A percentile compares a stretch with the other conserved stretches of the same genome.
These are phyloP conservation scores for Trichoderma sp. DNA, from an alignment of 2,329 filamentous ascomycete genomes.

Conservation along the genomic window DNA sequence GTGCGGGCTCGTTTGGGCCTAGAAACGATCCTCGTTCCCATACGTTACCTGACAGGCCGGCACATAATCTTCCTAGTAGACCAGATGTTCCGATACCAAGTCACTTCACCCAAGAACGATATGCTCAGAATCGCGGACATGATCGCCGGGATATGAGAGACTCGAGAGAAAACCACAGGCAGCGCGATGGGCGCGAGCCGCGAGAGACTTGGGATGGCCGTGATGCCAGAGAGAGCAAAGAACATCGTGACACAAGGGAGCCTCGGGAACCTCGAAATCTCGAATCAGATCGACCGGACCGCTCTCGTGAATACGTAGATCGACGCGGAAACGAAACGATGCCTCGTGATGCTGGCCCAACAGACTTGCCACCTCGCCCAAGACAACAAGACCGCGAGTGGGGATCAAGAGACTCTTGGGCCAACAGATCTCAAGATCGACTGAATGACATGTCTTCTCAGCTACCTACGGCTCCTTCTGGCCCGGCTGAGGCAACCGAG, in stretches of 20 bases:
- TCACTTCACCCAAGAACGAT: slow-evolving; percentile 53
- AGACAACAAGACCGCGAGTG: slow-evolving; percentile 51
- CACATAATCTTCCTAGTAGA: slow-evolving; percentile 56
- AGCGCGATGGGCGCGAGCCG: slow-evolving; percentile 39
- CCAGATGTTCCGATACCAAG: slow-evolving; percentile 61
- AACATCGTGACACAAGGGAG: slow-evolving; percentile 44
- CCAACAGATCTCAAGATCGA: slow-evolving; percentile 37
- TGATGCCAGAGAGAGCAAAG: slow-evolving; percentile 41
- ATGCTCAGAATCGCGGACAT: slow-evolving; percentile 46
- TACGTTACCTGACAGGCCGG: slow-evolving; percentile 44
- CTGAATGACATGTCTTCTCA: slow-evolving; percentile 38
- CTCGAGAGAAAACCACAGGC: slow-evolving; percentile 33
- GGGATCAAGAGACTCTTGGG: slow-evolving; percentile 38
- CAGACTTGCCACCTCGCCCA: slow-evolving; percentile 43
- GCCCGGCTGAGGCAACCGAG: slow-evolving; percentile 42
- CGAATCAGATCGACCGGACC: slow-evolving; percentile 48
- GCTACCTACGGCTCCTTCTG: slow-evolving; percentile 35
- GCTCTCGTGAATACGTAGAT: slow-evolving; percentile 50
- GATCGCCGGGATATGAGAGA: slow-evolving; percentile 48
- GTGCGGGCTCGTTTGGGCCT: slow-evolving; percentile 30
- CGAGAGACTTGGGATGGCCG: slow-evolving; percentile 39
- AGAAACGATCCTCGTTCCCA: slow-evolving; percentile 41
- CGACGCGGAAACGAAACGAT: slow-evolving; percentile 47
- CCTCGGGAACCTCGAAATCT: slow-evolving; percentile 43
- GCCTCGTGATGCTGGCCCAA: slow-evolving; percentile 34